Conservation (phyloP, 2,329 filamentous ascomycete genomes). For the Neonectria coccinea region DNA sequence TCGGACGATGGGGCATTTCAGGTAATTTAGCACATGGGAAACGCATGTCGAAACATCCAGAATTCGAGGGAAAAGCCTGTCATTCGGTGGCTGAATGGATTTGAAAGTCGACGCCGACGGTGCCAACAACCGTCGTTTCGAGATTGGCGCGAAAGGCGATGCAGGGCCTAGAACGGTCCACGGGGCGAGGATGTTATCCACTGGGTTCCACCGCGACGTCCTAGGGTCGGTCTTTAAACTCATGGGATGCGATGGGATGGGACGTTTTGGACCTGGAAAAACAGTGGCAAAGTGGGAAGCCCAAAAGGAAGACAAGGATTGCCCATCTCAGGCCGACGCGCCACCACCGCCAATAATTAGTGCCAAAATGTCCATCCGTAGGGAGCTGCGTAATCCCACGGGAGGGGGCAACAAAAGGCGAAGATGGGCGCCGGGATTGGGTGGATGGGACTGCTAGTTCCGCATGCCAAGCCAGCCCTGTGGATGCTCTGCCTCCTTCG, state of each 20-base stretch:
- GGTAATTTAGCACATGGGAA: not conserved
- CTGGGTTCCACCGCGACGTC: not conserved
- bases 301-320: not conserved
- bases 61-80: not conserved
- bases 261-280: not conserved
- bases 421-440: not conserved
- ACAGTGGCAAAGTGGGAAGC: no score
- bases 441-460: not conserved
- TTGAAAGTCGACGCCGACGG: not conserved
- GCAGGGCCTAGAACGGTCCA: constrained; percentile 22
- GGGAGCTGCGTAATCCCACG: not conserved
- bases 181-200: not conserved
- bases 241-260: not conserved
- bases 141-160: not conserved
- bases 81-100: not conserved
- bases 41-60: not conserved
- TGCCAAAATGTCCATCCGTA: not conserved
- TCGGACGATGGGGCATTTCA: not conserved
- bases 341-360: constrained; percentile 14
- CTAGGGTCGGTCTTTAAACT: not conserved
- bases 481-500: not conserved
- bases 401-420: no score
- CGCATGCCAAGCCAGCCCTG: constrained; percentile 12
- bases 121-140: constrained; percentile 5
- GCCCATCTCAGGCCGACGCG: constrained; percentile 10